These are phyloP conservation scores for Kurtzmaniella quercitrusa DNA, from an alignment of 1,139 yeast species.

Conservation along the genomic window DNA sequence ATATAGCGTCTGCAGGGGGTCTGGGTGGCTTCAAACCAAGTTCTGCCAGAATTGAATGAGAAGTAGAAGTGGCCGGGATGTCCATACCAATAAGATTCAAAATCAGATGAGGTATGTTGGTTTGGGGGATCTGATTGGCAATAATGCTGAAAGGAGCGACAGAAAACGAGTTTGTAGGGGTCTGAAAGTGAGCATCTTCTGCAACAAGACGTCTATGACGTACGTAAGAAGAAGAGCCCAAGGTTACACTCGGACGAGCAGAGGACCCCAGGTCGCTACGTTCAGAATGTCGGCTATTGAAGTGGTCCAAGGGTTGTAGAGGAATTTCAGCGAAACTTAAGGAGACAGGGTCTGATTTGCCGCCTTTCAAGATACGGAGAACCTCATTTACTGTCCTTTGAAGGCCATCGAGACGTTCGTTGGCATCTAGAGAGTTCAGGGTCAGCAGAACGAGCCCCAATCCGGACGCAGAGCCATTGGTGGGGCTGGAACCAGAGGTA, in stretches of 20 bases:
- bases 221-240: slow-evolving; percentile 1
- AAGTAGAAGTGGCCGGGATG: slow-evolving; percentile 2
- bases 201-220: slow-evolving; percentile 7
- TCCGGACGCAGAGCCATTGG: not conserved
- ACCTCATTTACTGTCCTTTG: slow-evolving; percentile 12
- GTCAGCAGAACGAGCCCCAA: not conserved
- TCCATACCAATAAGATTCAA: slow-evolving; percentile 21
- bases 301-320: not conserved
- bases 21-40: not conserved
- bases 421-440: not conserved
- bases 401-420: slow-evolving; percentile 2
- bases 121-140: slow-evolving; percentile 26
- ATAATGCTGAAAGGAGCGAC: slow-evolving; percentile 50
- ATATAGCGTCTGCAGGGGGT: slow-evolving; percentile 33
- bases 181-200: slow-evolving; percentile 28
- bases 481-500: not conserved
- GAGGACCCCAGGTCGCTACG: not conserved
- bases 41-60: slow-evolving; percentile 4
- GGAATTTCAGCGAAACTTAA: not conserved
- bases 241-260: not conserved
- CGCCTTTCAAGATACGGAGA: slow-evolving; percentile 9
- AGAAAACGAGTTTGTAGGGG: slow-evolving; percentile 37
- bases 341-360: not conserved
- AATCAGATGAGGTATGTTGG: slow-evolving; percentile 41
- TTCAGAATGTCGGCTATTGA: slow-evolving; percentile 4